A percentile compares a stretch with the other conserved stretches of the same genome.
Conservation (phyloP, 2,329 filamentous ascomycete species). For the Elsinoe ampelina region DNA sequence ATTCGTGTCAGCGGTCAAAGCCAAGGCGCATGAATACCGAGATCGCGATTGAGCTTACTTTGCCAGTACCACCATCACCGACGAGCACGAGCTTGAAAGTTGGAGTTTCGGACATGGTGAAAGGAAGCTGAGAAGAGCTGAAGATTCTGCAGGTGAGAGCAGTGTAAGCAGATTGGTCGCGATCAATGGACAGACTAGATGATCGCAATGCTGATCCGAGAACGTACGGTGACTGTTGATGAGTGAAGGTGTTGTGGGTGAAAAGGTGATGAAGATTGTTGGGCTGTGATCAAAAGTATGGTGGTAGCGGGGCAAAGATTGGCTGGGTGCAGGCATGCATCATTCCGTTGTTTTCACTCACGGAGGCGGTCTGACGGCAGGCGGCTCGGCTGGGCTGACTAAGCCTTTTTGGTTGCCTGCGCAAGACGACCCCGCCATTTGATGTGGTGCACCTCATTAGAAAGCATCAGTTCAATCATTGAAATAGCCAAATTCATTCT, state of each 20-base stretch:
- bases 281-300: conserved; percentile 11
- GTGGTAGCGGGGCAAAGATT: conserved; percentile 7
- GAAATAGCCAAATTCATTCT: neutral
- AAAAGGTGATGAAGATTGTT: conserved; percentile 1
- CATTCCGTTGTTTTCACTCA: conserved; percentile 10
- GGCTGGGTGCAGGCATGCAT: neutral
- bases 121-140: neutral
- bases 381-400: too few species aligned
- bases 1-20: neutral
- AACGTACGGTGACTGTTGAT: conserved; percentile 9
- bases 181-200: neutral
- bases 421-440: neutral
- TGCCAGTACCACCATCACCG: conserved; percentile 97
- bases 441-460: neutral
- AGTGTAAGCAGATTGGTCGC: neutral
- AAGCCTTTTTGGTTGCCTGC: conserved; percentile 6
- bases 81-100: conserved; percentile 99
- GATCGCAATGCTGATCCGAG: neutral
- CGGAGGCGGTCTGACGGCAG: conserved; percentile 4
- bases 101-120: conserved; percentile 59
- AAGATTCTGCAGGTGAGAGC: neutral
- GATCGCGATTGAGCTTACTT: conserved; percentile 53
- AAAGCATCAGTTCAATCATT: neutral
- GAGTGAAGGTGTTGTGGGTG: neutral
- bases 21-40: neutral